Conservation (phyloP, 352 stramenopile genomes). For the Globisporangium abappressorium region DNA sequence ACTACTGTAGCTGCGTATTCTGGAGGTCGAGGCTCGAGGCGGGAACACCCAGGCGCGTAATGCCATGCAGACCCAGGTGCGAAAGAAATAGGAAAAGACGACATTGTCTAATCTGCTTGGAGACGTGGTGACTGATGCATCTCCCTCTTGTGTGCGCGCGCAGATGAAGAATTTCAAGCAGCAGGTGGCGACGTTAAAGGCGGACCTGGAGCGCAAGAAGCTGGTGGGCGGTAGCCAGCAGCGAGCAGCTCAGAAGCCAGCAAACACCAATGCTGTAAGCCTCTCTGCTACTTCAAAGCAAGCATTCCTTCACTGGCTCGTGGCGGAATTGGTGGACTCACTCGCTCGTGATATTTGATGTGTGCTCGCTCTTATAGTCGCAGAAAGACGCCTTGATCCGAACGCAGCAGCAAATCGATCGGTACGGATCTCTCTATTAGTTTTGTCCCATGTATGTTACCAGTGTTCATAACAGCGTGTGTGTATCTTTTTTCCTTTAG, state of each 20-base stretch:
- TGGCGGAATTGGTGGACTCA: not conserved
- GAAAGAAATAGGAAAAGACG: not conserved
- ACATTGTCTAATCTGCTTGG: not conserved
- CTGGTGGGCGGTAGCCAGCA: conserved; percentile 70
- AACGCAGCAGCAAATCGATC: conserved; percentile 66
- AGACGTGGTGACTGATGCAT: not conserved
- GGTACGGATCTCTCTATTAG: conserved; percentile 18
- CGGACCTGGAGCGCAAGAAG: conserved; percentile 65
- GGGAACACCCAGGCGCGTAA: conserved; percentile 73
- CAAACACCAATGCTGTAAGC: conserved; percentile 27
- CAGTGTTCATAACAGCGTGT: not conserved
- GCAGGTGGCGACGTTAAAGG: conserved; percentile 81
- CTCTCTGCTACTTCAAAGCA: not conserved
- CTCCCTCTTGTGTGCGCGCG: not conserved
- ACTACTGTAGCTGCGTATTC: conserved; percentile 54
- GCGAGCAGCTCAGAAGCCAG: conserved; percentile 31
- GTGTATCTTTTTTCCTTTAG: conserved; percentile 17
- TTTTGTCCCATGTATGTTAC: not conserved
- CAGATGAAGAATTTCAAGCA: conserved; percentile 75
- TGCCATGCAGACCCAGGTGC: conserved; percentile 76
- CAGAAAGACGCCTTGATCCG: conserved; percentile 55
- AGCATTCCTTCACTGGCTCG: not conserved
- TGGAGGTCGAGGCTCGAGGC: conserved; percentile 73
- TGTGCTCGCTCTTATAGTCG: not conserved
- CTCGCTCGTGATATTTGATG: not conserved